Base-by-base conservation (phyloP, 2,329 filamentous ascomycete genomes). In the Annulohypoxylon truncatum region DNA sequence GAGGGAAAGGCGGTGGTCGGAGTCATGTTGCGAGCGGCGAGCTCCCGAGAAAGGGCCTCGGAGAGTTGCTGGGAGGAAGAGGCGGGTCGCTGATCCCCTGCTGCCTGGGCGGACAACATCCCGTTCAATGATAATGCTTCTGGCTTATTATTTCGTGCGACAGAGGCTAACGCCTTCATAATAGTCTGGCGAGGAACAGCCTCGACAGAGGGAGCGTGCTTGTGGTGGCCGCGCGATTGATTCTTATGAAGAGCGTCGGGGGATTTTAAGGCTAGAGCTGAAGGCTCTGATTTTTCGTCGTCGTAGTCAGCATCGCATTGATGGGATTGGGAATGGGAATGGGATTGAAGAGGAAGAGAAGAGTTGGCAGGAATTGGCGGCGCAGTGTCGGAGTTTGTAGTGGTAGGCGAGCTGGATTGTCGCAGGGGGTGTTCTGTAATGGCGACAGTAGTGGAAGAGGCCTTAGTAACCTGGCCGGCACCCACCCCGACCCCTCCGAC, bases 121-220 rank as follows among this genome's bases (percentile, higher is more conserved):
- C 84, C 82, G 78, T 85, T 81, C 67, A 92, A 79, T 26, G 89
- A 88, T 20, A 90, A 84, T 51, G 88, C 83, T 76, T 90, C 85
- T 56, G 89, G 86, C 74, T 88, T 87, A 72, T 85, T 84, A 72
- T 83, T 86, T 74, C 85, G 85, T 61, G 85, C 82, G 44, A 87
- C 83, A 12, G 92, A 94, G 60, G 91, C 91, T 71, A 95, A 81
- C 4, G 92, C 92, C 81, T 96, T 94, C 82, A 94, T 88, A 74
- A 94, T 89, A 60, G 92, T 95, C 80, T 95, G 92, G 68, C 89
- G 89, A 10, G 92, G 92, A 70, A 94, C 83, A 50, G 84, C 84
- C 73, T 92, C 90, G 76, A 87, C 84, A 9, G 89, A 90, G 29
- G 83, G 82, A 13, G 81, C 79, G 77, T 80, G 83, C 76, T 83